These are phyloP conservation scores for Sclerotiophoma versabilis DNA, from an alignment of 2,329 filamentous ascomycete genomes.

Conservation along the genomic window DNA sequence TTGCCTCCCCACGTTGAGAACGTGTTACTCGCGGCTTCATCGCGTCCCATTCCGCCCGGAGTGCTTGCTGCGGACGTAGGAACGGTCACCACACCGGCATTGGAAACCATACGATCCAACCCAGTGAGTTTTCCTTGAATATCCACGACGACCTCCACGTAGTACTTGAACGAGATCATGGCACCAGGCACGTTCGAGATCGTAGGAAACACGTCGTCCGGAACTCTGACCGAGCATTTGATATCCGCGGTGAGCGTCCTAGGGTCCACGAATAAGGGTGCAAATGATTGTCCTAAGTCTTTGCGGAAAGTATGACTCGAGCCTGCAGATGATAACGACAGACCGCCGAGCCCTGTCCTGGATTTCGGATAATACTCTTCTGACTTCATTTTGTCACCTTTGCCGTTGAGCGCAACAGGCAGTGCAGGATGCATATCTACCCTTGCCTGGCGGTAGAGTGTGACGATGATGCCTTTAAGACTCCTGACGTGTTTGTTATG, in stretches of 20 bases:
- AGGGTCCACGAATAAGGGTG: slow-evolving; percentile 88
- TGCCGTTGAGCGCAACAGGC: slow-evolving; percentile 67
- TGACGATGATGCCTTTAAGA: slow-evolving; percentile 90
- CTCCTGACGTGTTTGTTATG: slow-evolving; percentile 92
- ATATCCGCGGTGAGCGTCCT: slow-evolving; percentile 78
- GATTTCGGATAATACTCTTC: slow-evolving; percentile 89
- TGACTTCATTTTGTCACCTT: slow-evolving; percentile 73
- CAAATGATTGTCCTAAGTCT: slow-evolving; percentile 87
- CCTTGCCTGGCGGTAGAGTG: slow-evolving; percentile 86
- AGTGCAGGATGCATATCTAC: slow-evolving; percentile 80
- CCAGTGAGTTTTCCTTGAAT: slow-evolving; percentile 83
- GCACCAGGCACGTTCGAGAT: slow-evolving; percentile 88
- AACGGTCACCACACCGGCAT: slow-evolving; percentile 59
- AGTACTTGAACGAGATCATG: slow-evolving; percentile 95
- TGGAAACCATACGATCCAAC: slow-evolving; percentile 71
- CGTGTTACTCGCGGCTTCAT: slow-evolving; percentile 53
- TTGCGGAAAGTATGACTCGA: slow-evolving; percentile 95
- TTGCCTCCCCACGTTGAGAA: slow-evolving; percentile 67
- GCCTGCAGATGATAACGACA: slow-evolving; percentile 84
- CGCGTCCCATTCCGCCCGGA: slow-evolving; percentile 33
- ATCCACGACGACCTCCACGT: slow-evolving; percentile 91
- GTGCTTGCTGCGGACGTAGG: slow-evolving; percentile 53
- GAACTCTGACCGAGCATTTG: slow-evolving; percentile 82
- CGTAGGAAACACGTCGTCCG: slow-evolving; percentile 90
- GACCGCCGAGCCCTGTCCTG: slow-evolving; percentile 81